Percentiles rank a stretch among this genome's conserved stretches.
These are phyloP conservation scores for Elongisporangium prolatum DNA, from an alignment of 352 stramenopile species.

Conservation along the genomic window DNA sequence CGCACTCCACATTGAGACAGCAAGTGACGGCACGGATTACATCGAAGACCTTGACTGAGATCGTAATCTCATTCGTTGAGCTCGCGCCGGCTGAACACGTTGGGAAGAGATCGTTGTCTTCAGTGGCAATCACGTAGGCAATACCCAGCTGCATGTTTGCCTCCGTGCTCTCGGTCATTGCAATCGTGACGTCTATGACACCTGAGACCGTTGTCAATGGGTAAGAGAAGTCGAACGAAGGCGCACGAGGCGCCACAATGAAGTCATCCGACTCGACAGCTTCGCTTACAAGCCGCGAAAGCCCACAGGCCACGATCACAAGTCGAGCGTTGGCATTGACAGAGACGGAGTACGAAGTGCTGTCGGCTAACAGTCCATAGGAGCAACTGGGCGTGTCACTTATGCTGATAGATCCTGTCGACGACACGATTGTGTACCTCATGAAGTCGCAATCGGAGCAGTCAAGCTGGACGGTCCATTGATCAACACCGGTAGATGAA, in stretches of 20 bases:
- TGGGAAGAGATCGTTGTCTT: constrained; percentile 3
- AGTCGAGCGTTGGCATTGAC: constrained; percentile 38
- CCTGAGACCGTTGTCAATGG: constrained; percentile 38
- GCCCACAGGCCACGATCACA: constrained; percentile 36
- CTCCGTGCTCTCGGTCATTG: constrained; percentile 4
- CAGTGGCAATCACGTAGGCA: constrained; percentile 17
- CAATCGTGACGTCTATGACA: constrained; percentile 41
- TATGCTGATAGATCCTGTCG: constrained; percentile 1
- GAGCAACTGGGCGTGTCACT: constrained; percentile 32
- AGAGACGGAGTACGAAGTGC: constrained; percentile 7
- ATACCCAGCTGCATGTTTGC: constrained; percentile 13
- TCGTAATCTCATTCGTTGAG: constrained; percentile 10
- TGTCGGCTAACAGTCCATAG: constrained; percentile 21
- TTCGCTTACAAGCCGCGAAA: constrained; percentile 24
- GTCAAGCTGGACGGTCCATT: constrained; percentile 27
- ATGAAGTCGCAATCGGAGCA: constrained; percentile 45
- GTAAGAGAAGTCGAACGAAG: constrained; percentile 25
- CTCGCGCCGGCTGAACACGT: constrained; percentile 8
- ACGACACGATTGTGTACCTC: constrained; percentile 27
- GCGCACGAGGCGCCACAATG: constrained; percentile 28
- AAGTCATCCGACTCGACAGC: constrained; percentile 18
- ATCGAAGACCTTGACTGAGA: constrained; percentile 31
- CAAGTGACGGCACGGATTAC: constrained; percentile 43
- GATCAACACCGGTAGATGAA: constrained; percentile 21
- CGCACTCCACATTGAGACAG: constrained; percentile 29